Conservation (phyloP, 306 rosid genomes). For the Prunus dulcis region DNA sequence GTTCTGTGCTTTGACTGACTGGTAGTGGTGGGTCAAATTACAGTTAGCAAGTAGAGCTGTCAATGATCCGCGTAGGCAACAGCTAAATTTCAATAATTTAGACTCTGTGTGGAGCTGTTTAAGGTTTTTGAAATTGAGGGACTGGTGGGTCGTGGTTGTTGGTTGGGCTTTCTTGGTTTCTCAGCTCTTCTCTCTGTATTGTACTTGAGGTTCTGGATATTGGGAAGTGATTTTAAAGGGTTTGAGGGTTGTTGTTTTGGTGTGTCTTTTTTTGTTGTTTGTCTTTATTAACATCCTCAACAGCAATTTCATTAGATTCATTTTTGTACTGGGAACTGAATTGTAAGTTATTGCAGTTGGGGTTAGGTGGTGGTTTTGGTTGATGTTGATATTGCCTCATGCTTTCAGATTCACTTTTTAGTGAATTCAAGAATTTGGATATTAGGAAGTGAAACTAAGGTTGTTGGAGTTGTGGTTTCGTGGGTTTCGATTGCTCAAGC, state of each 20-base stretch:
- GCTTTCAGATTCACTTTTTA: not conserved
- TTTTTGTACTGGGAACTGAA: slow-evolving; percentile 17
- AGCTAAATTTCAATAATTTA: not conserved
- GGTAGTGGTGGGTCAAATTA: slow-evolving; percentile 10
- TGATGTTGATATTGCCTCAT: not conserved
- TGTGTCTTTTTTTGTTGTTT: not conserved
- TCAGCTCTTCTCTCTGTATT: not conserved
- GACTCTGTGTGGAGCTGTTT: not conserved
- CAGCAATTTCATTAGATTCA: not conserved
- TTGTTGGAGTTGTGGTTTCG: slow-evolving; percentile 19
- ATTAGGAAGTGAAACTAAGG: slow-evolving; percentile 10
- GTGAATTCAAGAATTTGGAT: slow-evolving; percentile 13
- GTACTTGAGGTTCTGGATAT: not conserved
- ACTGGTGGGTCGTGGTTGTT: slow-evolving; percentile 9
- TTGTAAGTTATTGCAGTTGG: not conserved
- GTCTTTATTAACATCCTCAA: not conserved
- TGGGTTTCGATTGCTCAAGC: slow-evolving; percentile 1
- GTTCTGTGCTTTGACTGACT: slow-evolving; percentile 19
- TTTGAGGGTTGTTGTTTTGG: slow-evolving; percentile 6
- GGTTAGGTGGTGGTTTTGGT: not conserved
- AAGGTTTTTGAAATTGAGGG: slow-evolving; percentile 5
- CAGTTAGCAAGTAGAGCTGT: not conserved
- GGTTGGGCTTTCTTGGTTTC: not conserved
- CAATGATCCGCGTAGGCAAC: not conserved
- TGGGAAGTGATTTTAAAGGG: slow-evolving; percentile 9